Percentiles rank a stretch among this genome's conserved stretches.
These are phyloP conservation scores for Clavariopsis aquatica DNA, from an alignment of 495 filamentous ascomycete genomes.

Conservation along the genomic window DNA sequence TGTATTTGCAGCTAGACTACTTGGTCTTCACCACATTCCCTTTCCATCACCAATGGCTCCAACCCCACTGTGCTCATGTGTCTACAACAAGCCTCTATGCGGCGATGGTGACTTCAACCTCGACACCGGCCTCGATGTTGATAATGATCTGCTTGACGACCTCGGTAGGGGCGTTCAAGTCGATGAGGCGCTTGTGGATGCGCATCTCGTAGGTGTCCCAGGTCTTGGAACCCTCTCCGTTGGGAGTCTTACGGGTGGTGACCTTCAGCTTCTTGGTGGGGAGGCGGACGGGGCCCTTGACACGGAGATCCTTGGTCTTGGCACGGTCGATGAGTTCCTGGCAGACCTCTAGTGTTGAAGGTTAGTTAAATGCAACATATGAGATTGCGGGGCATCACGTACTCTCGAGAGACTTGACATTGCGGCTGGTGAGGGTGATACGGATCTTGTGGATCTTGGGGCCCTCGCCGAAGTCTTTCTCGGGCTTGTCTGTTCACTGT, in stretches of 20 bases:
- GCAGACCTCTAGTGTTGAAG: slow-evolving; percentile 65
- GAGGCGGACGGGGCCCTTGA: slow-evolving; percentile 98
- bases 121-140: slow-evolving; percentile 99
- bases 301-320: slow-evolving; percentile 95
- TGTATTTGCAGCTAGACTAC: neutral
- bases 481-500: slow-evolving; percentile 67
- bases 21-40: neutral
- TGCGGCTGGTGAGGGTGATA: slow-evolving; percentile 87
- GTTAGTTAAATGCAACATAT: neutral
- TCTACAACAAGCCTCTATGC: slow-evolving; percentile 59
- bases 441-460: slow-evolving; percentile 98
- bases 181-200: slow-evolving; percentile 97
- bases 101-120: slow-evolving; percentile 99
- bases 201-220: slow-evolving; percentile 99
- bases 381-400: neutral
- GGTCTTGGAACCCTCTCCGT: slow-evolving; percentile 99
- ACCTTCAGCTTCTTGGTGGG: slow-evolving; percentile 97
- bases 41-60: neutral
- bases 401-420: slow-evolving; percentile 89
- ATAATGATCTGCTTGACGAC: slow-evolving; percentile 99
- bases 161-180: slow-evolving; percentile 96
- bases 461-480: slow-evolving; percentile 90
- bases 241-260: slow-evolving; percentile 94
- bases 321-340: slow-evolving; percentile 97
- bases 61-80: neutral